These are phyloP conservation scores for Posidonia australis DNA, from an alignment of 106 monocot genomes.

Conservation along the genomic window DNA sequence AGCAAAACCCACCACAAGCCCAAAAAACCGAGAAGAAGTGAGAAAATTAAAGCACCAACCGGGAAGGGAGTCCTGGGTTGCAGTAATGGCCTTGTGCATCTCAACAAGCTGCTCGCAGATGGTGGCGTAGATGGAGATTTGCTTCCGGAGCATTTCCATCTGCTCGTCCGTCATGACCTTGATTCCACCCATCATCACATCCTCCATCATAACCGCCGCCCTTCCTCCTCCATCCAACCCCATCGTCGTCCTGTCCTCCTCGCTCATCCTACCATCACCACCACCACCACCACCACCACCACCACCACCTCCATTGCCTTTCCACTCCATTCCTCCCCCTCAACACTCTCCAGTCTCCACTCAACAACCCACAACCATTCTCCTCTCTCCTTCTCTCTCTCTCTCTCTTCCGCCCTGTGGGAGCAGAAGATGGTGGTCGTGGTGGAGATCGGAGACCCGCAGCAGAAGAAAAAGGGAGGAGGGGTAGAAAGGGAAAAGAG, in stretches of 20 bases:
- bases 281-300: background rate
- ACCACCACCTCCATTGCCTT: background rate
- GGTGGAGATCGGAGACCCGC: too few relatives aligned
- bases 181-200: background rate
- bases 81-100: constrained; percentile 41
- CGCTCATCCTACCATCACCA: background rate
- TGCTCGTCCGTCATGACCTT: constrained; percentile 87
- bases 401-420: too few relatives aligned
- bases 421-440: too few relatives aligned
- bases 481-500: too few relatives aligned
- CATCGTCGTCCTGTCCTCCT: background rate
- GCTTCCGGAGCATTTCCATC: constrained; percentile 59
- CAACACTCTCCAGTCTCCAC: background rate
- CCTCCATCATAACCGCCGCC: constrained; percentile 4
- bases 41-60: constrained; percentile 9
- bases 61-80: constrained; percentile 43
- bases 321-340: too few relatives aligned
- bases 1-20: too few relatives aligned
- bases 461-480: too few relatives aligned
- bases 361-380: too few relatives aligned
- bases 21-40: background rate
- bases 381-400: too few relatives aligned
- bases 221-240: constrained; percentile 4
- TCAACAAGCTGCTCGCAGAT: constrained; percentile 67
- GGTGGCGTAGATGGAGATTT: constrained; percentile 63